phyloP scores from a whole-genome alignment of 768 basidiomycete genomes.

The Sutorius australiensis region DNA sequence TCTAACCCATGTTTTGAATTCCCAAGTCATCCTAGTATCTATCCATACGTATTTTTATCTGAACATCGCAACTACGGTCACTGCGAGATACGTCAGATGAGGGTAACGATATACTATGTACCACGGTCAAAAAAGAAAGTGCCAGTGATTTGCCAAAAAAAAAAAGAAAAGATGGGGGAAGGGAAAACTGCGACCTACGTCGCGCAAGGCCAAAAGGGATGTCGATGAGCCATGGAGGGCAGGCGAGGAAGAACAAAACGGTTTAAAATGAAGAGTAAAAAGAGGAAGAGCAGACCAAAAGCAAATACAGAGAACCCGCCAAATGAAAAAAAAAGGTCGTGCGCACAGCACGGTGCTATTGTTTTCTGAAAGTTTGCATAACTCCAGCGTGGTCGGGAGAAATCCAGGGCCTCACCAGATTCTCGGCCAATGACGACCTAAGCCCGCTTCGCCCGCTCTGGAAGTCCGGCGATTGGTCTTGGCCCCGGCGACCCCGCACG shows the following conservation, averaged over 20 bases:
- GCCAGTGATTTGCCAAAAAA: background rate
- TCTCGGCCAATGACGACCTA: slow-evolving; percentile 5
- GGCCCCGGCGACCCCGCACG: slow-evolving; percentile 22
- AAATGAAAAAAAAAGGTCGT: background rate
- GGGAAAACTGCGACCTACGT: background rate
- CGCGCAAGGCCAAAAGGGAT: background rate
- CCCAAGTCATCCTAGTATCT: background rate
- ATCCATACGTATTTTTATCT: background rate
- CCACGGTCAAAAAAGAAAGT: background rate
- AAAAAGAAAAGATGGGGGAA: background rate
- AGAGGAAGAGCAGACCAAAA: background rate
- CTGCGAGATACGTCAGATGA: background rate
- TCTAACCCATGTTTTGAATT: background rate
- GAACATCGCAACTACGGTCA: background rate
- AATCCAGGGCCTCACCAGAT: background rate
- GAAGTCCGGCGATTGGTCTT: slow-evolving; percentile 28
- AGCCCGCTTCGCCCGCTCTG: slow-evolving; percentile 27
- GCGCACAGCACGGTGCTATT: background rate
- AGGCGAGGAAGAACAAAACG: background rate
- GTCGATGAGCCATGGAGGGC: background rate
- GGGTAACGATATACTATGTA: background rate
- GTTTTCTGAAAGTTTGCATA: background rate
- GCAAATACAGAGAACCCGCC: background rate
- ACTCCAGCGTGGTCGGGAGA: background rate
- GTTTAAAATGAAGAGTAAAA: background rate